Evolutionary conservation across 1,139 yeast species (phyloP), one percentile per base, ranked within the genome.

Genomic region (Kurtzmaniella quercitrusa): DNA sequence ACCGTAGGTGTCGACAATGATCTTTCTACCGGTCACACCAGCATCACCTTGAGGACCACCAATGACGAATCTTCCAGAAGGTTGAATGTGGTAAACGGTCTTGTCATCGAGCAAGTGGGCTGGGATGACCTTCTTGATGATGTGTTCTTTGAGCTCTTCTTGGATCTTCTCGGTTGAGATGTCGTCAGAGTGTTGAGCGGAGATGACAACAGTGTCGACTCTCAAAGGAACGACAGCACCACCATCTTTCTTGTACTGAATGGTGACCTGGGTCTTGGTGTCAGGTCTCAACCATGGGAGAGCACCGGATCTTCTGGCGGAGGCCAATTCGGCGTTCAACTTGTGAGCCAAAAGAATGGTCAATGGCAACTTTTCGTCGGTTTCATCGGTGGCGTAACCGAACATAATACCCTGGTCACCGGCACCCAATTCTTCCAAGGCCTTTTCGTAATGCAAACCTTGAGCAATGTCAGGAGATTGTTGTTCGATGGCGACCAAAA

Each of bases 41-140:
- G 99, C 98, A 68, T 93, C 99, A 81, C 99, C 99, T 77, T 93
- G 98, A 58, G 98, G 98, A 70, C 99, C 99, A 76, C 99, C 99
- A 68, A 93, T 93, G 63, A 94, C 97, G 82, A 93, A 93, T 75
- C 98, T 86, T 60, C 99, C 99, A 53, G 98, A 91, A 59, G 99
- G 99, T 76, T 93, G 98, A 64, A 94, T 89, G 83, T 91, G 98
- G 82, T 89, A 91, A 62, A 83, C 76, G 66, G 99, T 93, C 75
- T 87, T 88, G 64, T 85, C 96, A 66, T 94, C 98, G 65, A 93
- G 82, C 66, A 87, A 79, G 56, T 89, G 75, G 50, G 83, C 84
- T 62, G 98, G 97, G 56, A 91, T 89, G 57, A 91, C 97, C 77
- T 87, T 86, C 73, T 88, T 82, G 71, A 93, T 73, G 63, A 93